Evolutionary conservation across 1,284 basidiomycete genomes (phyloP), one percentile per base, ranked within the genome.

Genomic region (Anthracocystis walkeri): DNA sequence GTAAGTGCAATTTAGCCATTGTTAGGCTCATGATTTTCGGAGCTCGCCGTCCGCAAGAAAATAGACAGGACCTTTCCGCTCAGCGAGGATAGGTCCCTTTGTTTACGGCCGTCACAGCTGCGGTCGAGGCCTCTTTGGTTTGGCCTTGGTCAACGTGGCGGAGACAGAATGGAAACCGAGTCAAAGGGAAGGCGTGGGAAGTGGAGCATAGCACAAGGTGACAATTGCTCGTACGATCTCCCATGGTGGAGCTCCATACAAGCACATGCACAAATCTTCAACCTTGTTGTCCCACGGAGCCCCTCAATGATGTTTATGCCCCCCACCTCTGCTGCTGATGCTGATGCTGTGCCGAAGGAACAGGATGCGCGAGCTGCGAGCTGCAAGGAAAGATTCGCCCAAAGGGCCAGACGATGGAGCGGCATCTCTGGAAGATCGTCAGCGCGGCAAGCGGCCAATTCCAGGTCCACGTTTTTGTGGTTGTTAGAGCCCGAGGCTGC

Each of bases 211-310:
- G 23, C 7, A 27, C 1, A 18, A 25, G 16, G 16, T 20, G 41
- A 12, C 20, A n/a, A 42, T n/a, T 21, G 41, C 41, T 42, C 41
- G 41, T 21, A 42, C 41, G 41, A 42, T n/a, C 41, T 21, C 25
- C 49, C 25, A 6, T 35, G 31, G 21, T 52, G 50, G 35, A 35
- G 50, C 50, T 52, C 50, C 50, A 52, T 14, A 33, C 54, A 16
- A 20, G 31, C 29, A 20, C 8, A 21, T 20, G 14, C n/a, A 38
- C 33, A 55, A 48, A 41, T 11, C 29, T 11, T 16, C 23, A 46
- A 38, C 31, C 8, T 60, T 40, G 44, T 57, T 54, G 67, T 57
- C 61, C 67, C 67, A 65, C 41, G 67, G 67, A 70, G 67, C 67
- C 67, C 67, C 67, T 60, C 61, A 48, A 31, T 18, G 18, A n/a